Evolutionary conservation across 305 asterid species (phyloP), one percentile per base, ranked within the genome.

Genomic region (Ajuga reptans): DNA sequence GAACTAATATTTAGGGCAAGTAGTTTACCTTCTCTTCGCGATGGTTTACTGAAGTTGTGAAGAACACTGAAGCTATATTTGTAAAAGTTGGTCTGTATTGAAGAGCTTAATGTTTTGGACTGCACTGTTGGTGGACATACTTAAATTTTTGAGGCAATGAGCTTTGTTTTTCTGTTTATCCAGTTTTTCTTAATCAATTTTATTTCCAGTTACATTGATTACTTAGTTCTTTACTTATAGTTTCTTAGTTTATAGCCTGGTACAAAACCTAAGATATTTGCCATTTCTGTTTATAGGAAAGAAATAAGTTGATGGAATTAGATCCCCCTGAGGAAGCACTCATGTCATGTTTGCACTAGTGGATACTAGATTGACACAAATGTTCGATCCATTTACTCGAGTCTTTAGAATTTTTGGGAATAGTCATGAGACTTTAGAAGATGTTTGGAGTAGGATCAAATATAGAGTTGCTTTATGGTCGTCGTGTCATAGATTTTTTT

Each of bases 41-140:
- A 63, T 53, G 59, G 65, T 36, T 70, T 71, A 31, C 14, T 60
- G 53, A 36, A 51, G 52, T 46, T 43, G 42, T 51, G 41, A 34
- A 47, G 12, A 21, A 10, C 16, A 57, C 37, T 60, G 9, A 10
- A 9, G 29, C 57, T 9, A 51, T 17, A 9, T 14, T 58, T 31
- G 45, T 31, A 2, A 11, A 57, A 47, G 67, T 65, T 0, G 27
- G 27, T 21, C 17, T 27, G 31, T 34, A 5, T 65, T 65, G 31
- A 29, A 65, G 10, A 58, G 45, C 62, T 17, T 12, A 34, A 58
- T 36, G 11, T 47, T 58, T 69, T 58, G 31, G 12, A 58, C 47
- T 34, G 16, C 24, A 49, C n/a, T 61, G 69, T 27, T 41, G 58
- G 14, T 49, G 9, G 47, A 12, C 61, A 27, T n/a, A 24, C 36